These are phyloP conservation scores for Ormosia emarginata DNA, from an alignment of 306 rosid species.

Conservation along the genomic window DNA sequence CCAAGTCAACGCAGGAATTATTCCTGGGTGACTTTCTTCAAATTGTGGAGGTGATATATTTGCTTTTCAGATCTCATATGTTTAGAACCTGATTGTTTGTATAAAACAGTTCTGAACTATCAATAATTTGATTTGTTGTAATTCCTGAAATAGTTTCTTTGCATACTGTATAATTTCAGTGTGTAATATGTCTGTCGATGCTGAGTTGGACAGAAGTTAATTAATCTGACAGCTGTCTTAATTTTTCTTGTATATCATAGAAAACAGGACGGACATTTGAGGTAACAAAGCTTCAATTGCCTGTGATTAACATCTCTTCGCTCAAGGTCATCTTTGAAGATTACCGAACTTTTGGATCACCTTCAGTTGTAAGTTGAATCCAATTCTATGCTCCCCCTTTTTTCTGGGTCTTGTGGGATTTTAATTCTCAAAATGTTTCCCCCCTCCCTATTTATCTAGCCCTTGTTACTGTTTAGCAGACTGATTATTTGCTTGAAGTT, in stretches of 20 bases:
- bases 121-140: constrained; percentile 11
- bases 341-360: constrained; percentile 90
- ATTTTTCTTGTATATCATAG: constrained; percentile 38
- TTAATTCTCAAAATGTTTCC: not conserved
- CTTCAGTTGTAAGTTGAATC: constrained; percentile 73
- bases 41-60: constrained; percentile 79
- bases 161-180: not conserved
- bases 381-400: not conserved
- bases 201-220: constrained; percentile 25
- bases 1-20: constrained; percentile 82
- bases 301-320: constrained; percentile 75
- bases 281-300: constrained; percentile 81
- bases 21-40: constrained; percentile 73
- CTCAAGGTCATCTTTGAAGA: constrained; percentile 85
- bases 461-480: constrained; percentile 1
- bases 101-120: constrained; percentile 15
- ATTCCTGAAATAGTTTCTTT: constrained; percentile 3
- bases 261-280: constrained; percentile 76
- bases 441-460: not conserved
- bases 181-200: constrained; percentile 4
- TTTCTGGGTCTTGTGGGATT: constrained; percentile 6
- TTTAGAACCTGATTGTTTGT: constrained; percentile 19
- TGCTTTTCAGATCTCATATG: not conserved
- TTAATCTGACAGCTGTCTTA: constrained; percentile 4
- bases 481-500: constrained; percentile 9